Conservation (phyloP, 2,329 filamentous ascomycete species). For the Cordyceps pruinosa region DNA sequence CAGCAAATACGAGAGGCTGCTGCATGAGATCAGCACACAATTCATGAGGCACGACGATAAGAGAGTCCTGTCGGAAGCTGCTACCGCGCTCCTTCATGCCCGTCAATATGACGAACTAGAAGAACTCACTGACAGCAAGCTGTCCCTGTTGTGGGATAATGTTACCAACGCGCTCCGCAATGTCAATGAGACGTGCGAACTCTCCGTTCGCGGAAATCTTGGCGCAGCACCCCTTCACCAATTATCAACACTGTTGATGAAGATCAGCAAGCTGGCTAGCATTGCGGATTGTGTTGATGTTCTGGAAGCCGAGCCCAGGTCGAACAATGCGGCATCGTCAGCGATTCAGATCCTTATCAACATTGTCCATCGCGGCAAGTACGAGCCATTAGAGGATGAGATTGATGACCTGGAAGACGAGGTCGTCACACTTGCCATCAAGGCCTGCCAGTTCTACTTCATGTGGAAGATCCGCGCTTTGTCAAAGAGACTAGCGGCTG, state of each 20-base stretch:
- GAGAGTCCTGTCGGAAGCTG: constrained; percentile 76
- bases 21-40: constrained; percentile 90
- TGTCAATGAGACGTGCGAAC: constrained; percentile 62
- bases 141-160: constrained; percentile 81
- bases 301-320: constrained; percentile 56
- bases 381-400: constrained; percentile 60
- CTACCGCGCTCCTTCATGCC: constrained; percentile 74
- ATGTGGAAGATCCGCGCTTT: constrained; percentile 79
- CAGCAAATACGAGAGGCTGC: constrained; percentile 67
- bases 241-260: constrained; percentile 66
- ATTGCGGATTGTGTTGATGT: constrained; percentile 71
- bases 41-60: constrained; percentile 90
- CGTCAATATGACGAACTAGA: constrained; percentile 82
- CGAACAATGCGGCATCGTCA: constrained; percentile 40
- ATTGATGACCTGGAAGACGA: constrained; percentile 73
- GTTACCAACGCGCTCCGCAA: constrained; percentile 65
- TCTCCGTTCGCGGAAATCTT: constrained; percentile 65
- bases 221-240: constrained; percentile 58
- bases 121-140: constrained; percentile 73
- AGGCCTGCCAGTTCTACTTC: constrained; percentile 78
- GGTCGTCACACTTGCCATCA: constrained; percentile 68
- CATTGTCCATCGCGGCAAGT: constrained; percentile 67
- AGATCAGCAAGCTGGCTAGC: constrained; percentile 73
- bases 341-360: constrained; percentile 64
- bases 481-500: constrained; percentile 46